Base-by-base conservation (phyloP, 306 rosid genomes). In the Abrus precatorius region DNA sequence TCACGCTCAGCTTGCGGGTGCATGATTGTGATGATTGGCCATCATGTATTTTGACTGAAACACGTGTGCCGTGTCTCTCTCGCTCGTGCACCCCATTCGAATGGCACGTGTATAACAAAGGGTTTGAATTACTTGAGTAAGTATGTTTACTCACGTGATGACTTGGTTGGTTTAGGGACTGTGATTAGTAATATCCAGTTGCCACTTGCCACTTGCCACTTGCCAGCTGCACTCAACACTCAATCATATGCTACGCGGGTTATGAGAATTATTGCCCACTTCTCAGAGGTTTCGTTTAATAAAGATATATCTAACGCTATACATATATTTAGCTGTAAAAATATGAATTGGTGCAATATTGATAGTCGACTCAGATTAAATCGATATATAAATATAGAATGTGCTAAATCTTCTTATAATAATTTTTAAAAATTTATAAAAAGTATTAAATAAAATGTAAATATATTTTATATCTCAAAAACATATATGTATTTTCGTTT, bases 1-100 rank as follows among this genome's bases (percentile, higher is more conserved):
- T 74, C 81, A 80, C 82, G 61, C 86, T 60, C 53, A 36, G 20
- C 66, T 68, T 67, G 79, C 74, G 76, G 70, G 79, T 72, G 87
- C 85, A 76, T 76, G 67, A 56, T 79, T 82, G 88, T 79, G 83
- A 82, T 87, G 59, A 79, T 85, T 86, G 54, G 77, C 72, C 82
- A 71, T 89, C 53, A 80, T 75, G 71, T 65, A 76, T 74, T 73
- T 86, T 83, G 86, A 80, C 84, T 63, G 80, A 82, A 78, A 83
- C 86, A 84, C 89, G 90, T 87, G 87, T 81, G 79, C 83, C 62
- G 38, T 2, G 6, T 32, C 5, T 40, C 30, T 36, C 54, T 20
- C 75, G 34, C 79, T 55, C 74, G 67, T 68, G 82, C 52, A 38
- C 45, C 67, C 82, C 57, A 10, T 10, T 75, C 45, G 61, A 71